Evolutionary conservation across 2,329 filamentous ascomycete genomes (phyloP), one percentile per base, ranked within the genome.

Genomic region (Cladophialophora exuberans): DNA sequence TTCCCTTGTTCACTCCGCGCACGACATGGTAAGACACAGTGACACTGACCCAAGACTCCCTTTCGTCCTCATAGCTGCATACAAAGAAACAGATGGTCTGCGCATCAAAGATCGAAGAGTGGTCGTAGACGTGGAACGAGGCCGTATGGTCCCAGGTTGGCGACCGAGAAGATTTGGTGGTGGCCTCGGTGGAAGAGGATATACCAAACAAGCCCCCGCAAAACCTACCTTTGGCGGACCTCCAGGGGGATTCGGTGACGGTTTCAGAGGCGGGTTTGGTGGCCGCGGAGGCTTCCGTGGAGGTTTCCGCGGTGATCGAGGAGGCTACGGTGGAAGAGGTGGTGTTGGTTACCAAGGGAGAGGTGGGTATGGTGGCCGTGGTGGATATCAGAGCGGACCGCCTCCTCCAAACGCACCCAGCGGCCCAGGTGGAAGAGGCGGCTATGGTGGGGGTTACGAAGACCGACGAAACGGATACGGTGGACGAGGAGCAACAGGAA

Each of bases 71-170:
- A 76, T 82, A 96, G 94, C 92, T 80, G 94, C 94, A 74, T 86
- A 97, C 79, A 96, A 88, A 69, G 84, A 86, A 68, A 85, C 83
- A 63, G 92, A 97, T 81, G 90, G 90, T 63, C 88, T 96, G 68
- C 86, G 87, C 65, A 96, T 99, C 76, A 95, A 91, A 71, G 92
- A 95, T 70, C 86, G 93, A 68, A 86, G 88, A 66, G 89, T 97
- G 67, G 85, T 96, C 69, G 91, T 97, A 67, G 94, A 99, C 70
- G 93, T 97, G 58, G 94, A 99, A 76, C 87, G 94, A 68, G 94
- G 94, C 64, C 88, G 94, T 65, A 97, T 94, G 26, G 90, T 97
- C 35, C 89, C 89, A 68, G 90, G 88, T 44, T 99, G 94, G 94
- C 88, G 89, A 68, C 94, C 94, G 59, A 87, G 89, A 64, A 87